phyloP scores from a whole-genome alignment of 2,329 filamentous ascomycete genomes.

The Teratosphaeria gauchensis region DNA sequence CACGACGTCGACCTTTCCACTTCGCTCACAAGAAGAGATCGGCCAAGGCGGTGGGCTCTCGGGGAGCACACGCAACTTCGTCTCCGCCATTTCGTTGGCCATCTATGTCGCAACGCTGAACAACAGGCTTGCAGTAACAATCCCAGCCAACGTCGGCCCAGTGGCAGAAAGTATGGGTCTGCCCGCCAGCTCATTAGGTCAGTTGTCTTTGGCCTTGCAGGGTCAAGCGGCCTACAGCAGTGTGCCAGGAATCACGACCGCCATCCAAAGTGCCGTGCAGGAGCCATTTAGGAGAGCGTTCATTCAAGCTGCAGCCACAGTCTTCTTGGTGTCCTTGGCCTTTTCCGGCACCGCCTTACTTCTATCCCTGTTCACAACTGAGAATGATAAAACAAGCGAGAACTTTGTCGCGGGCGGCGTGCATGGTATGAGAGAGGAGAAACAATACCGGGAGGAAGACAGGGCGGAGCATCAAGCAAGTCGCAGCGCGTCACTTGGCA shows the following conservation, averaged over 20 bases:
- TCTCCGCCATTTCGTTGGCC: constrained; percentile 14
- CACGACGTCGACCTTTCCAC: constrained; percentile 18
- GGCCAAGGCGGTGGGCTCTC: constrained; percentile 16
- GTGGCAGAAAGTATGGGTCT: constrained; percentile 12
- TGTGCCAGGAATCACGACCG: constrained; percentile 12
- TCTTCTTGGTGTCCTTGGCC: constrained; percentile 15
- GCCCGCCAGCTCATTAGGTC: constrained; percentile 8
- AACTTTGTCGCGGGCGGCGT: constrained; percentile 17
- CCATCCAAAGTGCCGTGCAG: constrained; percentile 13
- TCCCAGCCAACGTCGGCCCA: constrained; percentile 11
- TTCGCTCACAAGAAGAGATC: constrained; percentile 18
- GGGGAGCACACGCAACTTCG: constrained; percentile 15
- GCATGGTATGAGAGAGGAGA: constrained; percentile 12
- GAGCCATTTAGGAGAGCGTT: constrained; percentile 15
- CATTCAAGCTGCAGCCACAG: constrained; percentile 11
- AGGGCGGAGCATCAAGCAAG: not conserved
- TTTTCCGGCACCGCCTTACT: constrained; percentile 16
- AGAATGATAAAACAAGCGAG: constrained; percentile 17
- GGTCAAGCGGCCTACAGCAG: constrained; percentile 8
- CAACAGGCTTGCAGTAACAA: constrained; percentile 12
- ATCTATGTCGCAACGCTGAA: constrained; percentile 15
- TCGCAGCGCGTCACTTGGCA: not conserved
- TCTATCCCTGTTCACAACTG: constrained; percentile 16
- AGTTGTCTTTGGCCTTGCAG: constrained; percentile 10
- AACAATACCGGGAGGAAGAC: constrained; percentile 4